These are phyloP conservation scores for Botrytis aclada DNA, from an alignment of 2,329 filamentous ascomycete genomes.

Conservation along the genomic window DNA sequence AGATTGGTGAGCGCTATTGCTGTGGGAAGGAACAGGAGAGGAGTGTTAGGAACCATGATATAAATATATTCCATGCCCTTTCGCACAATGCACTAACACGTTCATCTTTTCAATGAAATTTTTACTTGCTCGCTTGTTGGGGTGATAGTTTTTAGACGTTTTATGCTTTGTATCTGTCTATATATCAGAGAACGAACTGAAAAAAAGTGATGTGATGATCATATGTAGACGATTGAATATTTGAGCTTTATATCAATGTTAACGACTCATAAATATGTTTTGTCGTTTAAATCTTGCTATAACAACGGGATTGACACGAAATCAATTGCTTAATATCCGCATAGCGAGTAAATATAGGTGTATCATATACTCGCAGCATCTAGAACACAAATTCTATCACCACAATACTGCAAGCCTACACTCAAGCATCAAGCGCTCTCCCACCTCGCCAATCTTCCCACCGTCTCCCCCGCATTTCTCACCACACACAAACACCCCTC, in stretches of 20 bases:
- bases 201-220: background rate
- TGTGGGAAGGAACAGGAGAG: background rate
- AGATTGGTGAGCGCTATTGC: fast-evolving
- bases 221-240: background rate
- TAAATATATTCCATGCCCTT: background rate
- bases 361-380: background rate
- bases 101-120: background rate
- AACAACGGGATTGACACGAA: background rate
- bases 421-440: slow-evolving; percentile 43
- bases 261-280: background rate
- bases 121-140: background rate
- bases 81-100: background rate
- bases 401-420: background rate
- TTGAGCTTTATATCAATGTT: background rate
- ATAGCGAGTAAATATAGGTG: background rate
- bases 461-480: slow-evolving; percentile 71
- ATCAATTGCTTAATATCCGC: background rate
- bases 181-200: background rate
- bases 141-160: background rate
- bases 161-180: background rate
- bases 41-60: background rate
- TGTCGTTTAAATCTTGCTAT: background rate
- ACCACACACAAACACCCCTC: slow-evolving; percentile 69
- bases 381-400: background rate
- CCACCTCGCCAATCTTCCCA: slow-evolving; percentile 80